Conservation (phyloP, 179 eudicot species). For the Camellia oleifera region DNA sequence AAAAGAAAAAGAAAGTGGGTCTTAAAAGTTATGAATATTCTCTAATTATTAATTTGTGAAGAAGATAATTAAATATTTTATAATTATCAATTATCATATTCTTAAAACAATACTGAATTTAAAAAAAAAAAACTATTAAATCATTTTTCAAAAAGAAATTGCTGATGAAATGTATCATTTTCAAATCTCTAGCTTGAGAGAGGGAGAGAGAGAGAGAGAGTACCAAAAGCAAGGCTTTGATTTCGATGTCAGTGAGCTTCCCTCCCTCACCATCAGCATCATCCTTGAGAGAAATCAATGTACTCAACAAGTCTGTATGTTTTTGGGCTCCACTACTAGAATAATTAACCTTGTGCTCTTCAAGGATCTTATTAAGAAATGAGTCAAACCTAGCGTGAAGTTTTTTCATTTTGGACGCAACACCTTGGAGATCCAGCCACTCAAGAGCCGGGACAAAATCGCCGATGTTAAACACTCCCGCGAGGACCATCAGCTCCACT, state of each 20-base stretch:
- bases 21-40: no score
- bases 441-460: constrained; percentile 78
- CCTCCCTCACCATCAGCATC: constrained; percentile 61
- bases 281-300: constrained; percentile 62
- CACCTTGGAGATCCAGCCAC: constrained; percentile 76
- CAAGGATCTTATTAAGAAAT: constrained; percentile 49
- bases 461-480: constrained; percentile 79
- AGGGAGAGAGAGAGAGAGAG: neutral
- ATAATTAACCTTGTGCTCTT: constrained; percentile 48
- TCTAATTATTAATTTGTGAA: no score
- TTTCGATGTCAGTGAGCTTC: constrained; percentile 67
- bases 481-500: constrained; percentile 74
- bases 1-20: no score
- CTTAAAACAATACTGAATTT: no score
- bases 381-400: constrained; percentile 65
- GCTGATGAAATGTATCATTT: no score
- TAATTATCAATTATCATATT: no score
- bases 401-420: constrained; percentile 72
- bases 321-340: neutral
- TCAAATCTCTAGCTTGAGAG: no score
- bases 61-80: no score
- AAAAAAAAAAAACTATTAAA: no score
- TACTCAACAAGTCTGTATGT: constrained; percentile 54
- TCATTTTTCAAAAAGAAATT: no score
- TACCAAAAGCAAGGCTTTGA: constrained; percentile 95